phyloP scores from a whole-genome alignment of 2,329 filamentous ascomycete species.

The Fusarium sp. region DNA sequence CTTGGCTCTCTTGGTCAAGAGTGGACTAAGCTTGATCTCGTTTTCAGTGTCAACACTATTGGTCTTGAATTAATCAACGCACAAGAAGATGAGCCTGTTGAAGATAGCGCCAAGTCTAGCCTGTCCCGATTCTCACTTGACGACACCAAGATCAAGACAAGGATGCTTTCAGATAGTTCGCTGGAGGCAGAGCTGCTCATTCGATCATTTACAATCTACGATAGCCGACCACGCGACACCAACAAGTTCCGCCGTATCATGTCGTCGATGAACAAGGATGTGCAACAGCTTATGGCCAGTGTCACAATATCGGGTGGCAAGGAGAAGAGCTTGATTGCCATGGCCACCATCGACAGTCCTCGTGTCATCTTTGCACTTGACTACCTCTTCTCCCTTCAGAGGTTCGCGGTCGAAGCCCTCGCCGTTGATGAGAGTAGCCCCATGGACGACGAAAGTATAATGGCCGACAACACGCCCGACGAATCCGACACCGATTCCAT shows the following conservation, averaged over 20 bases:
- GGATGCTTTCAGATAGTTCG: constrained; percentile 91
- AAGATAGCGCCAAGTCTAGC: constrained; percentile 80
- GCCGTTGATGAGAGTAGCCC: constrained; percentile 67
- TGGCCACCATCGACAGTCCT: constrained; percentile 94
- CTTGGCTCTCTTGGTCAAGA: constrained; percentile 74
- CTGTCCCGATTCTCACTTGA: constrained; percentile 95
- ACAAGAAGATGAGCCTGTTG: constrained; percentile 79
- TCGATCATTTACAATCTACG: constrained; percentile 92
- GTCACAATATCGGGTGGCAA: constrained; percentile 89
- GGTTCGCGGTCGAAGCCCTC: constrained; percentile 80
- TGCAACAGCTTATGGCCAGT: constrained; percentile 98
- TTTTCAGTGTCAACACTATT: constrained; percentile 89
- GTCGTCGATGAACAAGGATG: constrained; percentile 93
- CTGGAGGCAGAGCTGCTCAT: constrained; percentile 94
- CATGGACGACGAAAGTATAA: constrained; percentile 60
- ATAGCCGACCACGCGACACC: constrained; percentile 86
- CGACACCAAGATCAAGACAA: constrained; percentile 88
- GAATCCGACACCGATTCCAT: constrained; percentile 70
- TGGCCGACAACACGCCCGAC: constrained; percentile 65
- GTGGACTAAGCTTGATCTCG: constrained; percentile 93
- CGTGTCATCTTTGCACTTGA: constrained; percentile 95
- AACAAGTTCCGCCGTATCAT: constrained; percentile 99
- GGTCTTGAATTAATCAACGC: constrained; percentile 88
- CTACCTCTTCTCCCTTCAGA: constrained; percentile 90
- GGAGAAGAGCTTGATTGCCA: constrained; percentile 84